phyloP scores from a whole-genome alignment of 129 eudicot genomes.

The Pittosporum tobira region DNA sequence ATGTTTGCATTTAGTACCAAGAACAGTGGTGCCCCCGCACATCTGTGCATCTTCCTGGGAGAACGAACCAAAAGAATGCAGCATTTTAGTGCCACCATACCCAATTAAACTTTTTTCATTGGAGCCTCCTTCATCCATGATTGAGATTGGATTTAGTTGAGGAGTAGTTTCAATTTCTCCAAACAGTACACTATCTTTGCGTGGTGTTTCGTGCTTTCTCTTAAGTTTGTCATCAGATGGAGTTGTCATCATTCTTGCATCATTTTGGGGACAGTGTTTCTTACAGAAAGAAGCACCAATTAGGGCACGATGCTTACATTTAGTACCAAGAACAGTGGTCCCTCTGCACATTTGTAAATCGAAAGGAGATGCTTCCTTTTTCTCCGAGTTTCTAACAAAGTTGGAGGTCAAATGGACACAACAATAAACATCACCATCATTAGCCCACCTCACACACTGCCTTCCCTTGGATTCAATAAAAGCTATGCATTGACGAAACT shows the following conservation, averaged over 20 bases:
- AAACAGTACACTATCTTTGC: constrained; percentile 44
- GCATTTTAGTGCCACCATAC: too few species aligned
- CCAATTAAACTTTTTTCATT: too few species aligned
- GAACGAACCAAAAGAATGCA: too few species aligned
- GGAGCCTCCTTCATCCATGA: constrained; percentile 2
- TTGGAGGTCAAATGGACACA: constrained; percentile 84
- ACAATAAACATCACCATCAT: constrained; percentile 86
- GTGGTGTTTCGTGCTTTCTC: constrained; percentile 42
- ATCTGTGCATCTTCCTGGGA: constrained; percentile 69
- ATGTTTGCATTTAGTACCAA: constrained; percentile 93
- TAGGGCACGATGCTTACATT: constrained; percentile 84
- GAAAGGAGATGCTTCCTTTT: constrained; percentile 34
- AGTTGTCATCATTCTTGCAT: constrained; percentile 14
- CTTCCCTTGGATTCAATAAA: constrained; percentile 93
- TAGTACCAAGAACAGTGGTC: constrained; percentile 85
- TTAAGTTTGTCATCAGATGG: constrained; percentile 44
- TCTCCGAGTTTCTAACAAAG: constrained; percentile 33
- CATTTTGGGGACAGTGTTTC: constrained; percentile 72
- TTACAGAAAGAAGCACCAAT: constrained; percentile 74
- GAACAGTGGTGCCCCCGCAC: constrained; percentile 93
- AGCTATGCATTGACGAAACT: constrained; percentile 69
- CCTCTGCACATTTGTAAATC: constrained; percentile 84
- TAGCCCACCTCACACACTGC: constrained; percentile 92
- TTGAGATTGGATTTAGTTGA: constrained; percentile 20
- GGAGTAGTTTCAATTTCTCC: constrained; percentile 30